Percentiles rank a stretch among this genome's conserved stretches.
These are phyloP conservation scores for Plenodomus tracheiphilus DNA, from an alignment of 2,329 filamentous ascomycete species.

Conservation along the genomic window DNA sequence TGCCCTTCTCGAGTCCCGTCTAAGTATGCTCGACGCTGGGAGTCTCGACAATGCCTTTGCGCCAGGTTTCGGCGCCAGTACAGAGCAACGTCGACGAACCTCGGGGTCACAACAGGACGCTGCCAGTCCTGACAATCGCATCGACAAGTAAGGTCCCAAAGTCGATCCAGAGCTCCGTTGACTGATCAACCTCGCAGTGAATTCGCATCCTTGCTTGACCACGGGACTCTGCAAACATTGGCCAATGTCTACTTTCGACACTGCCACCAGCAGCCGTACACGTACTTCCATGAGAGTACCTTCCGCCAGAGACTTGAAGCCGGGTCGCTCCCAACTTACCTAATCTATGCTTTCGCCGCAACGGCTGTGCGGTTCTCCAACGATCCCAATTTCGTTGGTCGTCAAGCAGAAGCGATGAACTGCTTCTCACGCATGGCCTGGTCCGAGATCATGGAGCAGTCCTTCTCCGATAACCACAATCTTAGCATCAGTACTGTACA, in stretches of 20 bases:
- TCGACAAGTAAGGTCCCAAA: not conserved
- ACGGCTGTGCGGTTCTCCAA: slow-evolving; percentile 35
- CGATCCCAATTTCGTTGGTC: slow-evolving; percentile 33
- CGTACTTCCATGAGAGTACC: slow-evolving; percentile 41
- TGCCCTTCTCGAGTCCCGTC: slow-evolving; percentile 4
- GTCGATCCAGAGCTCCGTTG: not conserved
- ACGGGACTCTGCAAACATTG: slow-evolving; percentile 1
- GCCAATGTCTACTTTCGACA: slow-evolving; percentile 39
- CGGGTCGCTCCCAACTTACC: slow-evolving; percentile 28
- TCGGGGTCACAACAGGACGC: not conserved
- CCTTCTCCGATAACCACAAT: slow-evolving; percentile 35
- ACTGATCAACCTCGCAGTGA: not conserved
- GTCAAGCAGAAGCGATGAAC: slow-evolving; percentile 23
- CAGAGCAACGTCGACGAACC: not conserved
- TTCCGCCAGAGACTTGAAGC: slow-evolving; percentile 36
- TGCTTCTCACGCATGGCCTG: slow-evolving; percentile 40
- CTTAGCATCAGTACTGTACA: slow-evolving; percentile 44
- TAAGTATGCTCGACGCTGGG: slow-evolving; percentile 2
- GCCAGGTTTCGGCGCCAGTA: not conserved
- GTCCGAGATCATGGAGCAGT: slow-evolving; percentile 40
- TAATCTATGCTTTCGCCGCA: slow-evolving; percentile 40
- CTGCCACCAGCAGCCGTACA: slow-evolving; percentile 47
- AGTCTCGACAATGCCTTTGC: not conserved
- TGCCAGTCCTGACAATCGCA: not conserved
- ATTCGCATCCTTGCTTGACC: not conserved